Conservation (phyloP, 75 land plant species). For the Pseudotsuga menziesii region DNA sequence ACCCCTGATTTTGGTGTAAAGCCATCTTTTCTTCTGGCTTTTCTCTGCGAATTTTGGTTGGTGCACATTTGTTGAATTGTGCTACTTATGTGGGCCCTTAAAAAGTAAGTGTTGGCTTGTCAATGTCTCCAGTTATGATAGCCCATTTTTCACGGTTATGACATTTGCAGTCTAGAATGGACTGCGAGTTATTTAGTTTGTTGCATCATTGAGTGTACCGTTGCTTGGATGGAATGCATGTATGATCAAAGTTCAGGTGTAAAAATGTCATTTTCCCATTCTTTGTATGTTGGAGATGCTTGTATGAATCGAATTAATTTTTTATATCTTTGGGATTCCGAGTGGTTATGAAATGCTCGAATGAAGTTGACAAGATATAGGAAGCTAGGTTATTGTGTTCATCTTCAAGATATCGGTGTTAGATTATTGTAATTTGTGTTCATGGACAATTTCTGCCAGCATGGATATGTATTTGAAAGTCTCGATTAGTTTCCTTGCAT, state of each 20-base stretch:
- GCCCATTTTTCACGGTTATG: not conserved
- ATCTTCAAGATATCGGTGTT: no score
- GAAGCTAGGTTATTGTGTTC: no score
- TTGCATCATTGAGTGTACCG: slow-evolving; percentile 12
- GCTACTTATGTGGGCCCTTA: not conserved
- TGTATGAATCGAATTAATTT: no score
- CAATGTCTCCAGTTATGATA: not conserved
- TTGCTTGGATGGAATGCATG: not conserved
- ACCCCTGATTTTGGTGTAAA: not conserved
- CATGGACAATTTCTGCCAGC: no score
- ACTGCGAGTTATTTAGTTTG: not conserved
- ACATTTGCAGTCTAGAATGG: not conserved
- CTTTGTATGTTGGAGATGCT: no score
- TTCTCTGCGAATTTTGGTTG: not conserved
- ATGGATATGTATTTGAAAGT: no score
- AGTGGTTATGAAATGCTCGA: no score
- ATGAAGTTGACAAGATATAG: no score
- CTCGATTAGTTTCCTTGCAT: no score
- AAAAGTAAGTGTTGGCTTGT: not conserved
- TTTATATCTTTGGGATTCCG: no score
- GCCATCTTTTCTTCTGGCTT: slow-evolving; percentile 7
- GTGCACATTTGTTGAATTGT: not conserved
- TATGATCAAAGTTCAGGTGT: not conserved
- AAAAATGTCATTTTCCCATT: no score
- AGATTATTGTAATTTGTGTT: no score